These are phyloP conservation scores for Farysia itapuensis DNA, from an alignment of 1,284 basidiomycete genomes.

Conservation along the genomic window DNA sequence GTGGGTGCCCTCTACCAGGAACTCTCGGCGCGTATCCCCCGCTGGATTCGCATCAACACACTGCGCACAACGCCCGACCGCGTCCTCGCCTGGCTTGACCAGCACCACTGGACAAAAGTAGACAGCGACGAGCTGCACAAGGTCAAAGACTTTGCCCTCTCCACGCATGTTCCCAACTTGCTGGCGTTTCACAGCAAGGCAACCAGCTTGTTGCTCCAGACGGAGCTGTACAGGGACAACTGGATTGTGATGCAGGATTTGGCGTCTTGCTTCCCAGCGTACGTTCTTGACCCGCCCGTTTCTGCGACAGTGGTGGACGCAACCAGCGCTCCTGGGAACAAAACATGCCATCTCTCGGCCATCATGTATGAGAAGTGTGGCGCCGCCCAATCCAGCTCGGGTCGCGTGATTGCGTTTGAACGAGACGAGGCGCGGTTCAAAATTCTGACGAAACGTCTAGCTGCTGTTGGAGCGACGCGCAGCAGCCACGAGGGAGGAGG, in stretches of 20 bases:
- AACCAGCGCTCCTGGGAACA: conserved; percentile 96
- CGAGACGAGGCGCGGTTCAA: conserved; percentile 24
- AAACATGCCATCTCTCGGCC: conserved; percentile 89
- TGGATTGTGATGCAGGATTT: conserved; percentile 93
- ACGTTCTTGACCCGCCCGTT: conserved; percentile 63
- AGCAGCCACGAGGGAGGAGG: background rate
- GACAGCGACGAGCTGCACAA: conserved; percentile 15
- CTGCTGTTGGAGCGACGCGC: conserved; percentile 9
- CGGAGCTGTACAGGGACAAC: conserved; percentile 68
- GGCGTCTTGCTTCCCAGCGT: conserved; percentile 92
- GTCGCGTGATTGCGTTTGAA: conserved; percentile 46
- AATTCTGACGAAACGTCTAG: conserved; percentile 12
- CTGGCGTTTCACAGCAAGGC: conserved; percentile 71
- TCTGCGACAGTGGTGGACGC: conserved; percentile 75
- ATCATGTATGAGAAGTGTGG: conserved; percentile 60
- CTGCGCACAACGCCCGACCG: conserved; percentile 55
- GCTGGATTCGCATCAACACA: conserved; percentile 54
- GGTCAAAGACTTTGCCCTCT: conserved; percentile 54
- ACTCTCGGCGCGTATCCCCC: conserved; percentile 40
- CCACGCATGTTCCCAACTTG: conserved; percentile 73
- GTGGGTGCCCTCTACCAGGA: conserved; percentile 37
- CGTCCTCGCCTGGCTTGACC: conserved; percentile 67
- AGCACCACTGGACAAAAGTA: conserved; percentile 36
- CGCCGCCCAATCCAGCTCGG: background rate
- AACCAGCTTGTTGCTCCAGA: conserved; percentile 40